Base-by-base conservation (phyloP, 306 rosid species). In the Cajanus cajan region DNA sequence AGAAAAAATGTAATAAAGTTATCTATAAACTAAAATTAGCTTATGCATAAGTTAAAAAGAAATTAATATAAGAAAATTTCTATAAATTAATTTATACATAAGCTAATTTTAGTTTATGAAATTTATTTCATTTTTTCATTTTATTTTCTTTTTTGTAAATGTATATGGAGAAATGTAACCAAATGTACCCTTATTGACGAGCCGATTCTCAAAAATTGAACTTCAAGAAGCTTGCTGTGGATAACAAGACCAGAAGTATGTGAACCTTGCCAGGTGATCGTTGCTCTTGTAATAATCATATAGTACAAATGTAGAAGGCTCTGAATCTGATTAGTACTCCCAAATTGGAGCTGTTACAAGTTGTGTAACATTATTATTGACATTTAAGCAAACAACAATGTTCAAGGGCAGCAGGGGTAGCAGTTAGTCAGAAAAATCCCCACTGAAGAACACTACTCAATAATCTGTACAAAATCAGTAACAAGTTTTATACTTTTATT, bases 381-480 rank as follows among this genome's bases (percentile, higher is more conserved):
- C 69, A 34, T 81, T 62, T 25, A 50, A 50, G 73, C 78, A 81
- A 83, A 63, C 82, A 69, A n/a, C 76, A 78, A 48, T 77, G 13
- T 39, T 43, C 31, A 41, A 58, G 52, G 22, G 58, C 73, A 51
- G 43, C 31, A 77, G 66, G 74, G 55, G 34, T 31, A 33, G 65
- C 73, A 59, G 85, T 48, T 50, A 73, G 73, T 55, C 80, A 51
- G 79, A 87, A 88, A 78, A 83, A 70, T 58, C 69, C 83, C 83
- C 58, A 66, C 69, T 68, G 13, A 68, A 72, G 41, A 59, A 59
- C 68, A 73, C 78, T 65, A 51, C 73, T 65, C 57, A 72, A 63
- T 85, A 61, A 61, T 83, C 11, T 81, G 84, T 82, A 78, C 80
- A 85, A 73, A 73, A 71, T 65, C 34, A 48, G 57, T 11, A 74